These are phyloP conservation scores for Termitomyces sp. DNA, from an alignment of 768 basidiomycete genomes.

Conservation along the genomic window DNA sequence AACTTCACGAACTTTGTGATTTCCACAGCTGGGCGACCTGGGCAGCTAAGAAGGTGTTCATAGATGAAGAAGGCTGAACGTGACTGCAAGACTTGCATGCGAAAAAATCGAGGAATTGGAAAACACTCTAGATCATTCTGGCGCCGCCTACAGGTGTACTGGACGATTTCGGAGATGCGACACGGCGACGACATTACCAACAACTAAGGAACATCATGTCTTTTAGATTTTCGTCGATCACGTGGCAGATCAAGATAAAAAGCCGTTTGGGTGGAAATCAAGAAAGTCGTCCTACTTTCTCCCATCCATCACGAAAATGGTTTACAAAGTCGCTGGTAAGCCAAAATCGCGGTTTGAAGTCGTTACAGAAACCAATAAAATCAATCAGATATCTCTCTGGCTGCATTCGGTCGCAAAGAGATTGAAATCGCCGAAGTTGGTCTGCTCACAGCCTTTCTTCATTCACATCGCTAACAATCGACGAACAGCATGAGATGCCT, in stretches of 20 bases:
- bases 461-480: slow-evolving; percentile 9
- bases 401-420: slow-evolving; percentile 99
- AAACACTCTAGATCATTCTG: slow-evolving; percentile 47
- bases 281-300: slow-evolving; percentile 15
- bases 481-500: slow-evolving; percentile 80
- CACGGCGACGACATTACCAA: slow-evolving; percentile 26
- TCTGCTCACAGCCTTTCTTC: slow-evolving; percentile 10
- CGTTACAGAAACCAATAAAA: slow-evolving; percentile 8
- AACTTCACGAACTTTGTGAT: slow-evolving; percentile 54
- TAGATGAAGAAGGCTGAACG: neutral
- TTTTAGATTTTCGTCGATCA: slow-evolving; percentile 13
- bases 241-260: slow-evolving; percentile 27
- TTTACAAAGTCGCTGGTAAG: slow-evolving; percentile 88
- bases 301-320: slow-evolving; percentile 45
- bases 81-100: slow-evolving; percentile 41
- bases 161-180: slow-evolving; percentile 64
- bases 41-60: slow-evolving; percentile 44
- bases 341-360: neutral
- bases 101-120: slow-evolving; percentile 71
- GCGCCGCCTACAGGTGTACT: slow-evolving; percentile 56
- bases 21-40: slow-evolving; percentile 60
- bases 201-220: neutral
- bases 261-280: slow-evolving; percentile 28
- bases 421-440: slow-evolving; percentile 95
- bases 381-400: slow-evolving; percentile 81